Evolutionary conservation across 768 basidiomycete species (phyloP), one percentile per base, ranked within the genome.

Genomic region (Mycena vitilis): DNA sequence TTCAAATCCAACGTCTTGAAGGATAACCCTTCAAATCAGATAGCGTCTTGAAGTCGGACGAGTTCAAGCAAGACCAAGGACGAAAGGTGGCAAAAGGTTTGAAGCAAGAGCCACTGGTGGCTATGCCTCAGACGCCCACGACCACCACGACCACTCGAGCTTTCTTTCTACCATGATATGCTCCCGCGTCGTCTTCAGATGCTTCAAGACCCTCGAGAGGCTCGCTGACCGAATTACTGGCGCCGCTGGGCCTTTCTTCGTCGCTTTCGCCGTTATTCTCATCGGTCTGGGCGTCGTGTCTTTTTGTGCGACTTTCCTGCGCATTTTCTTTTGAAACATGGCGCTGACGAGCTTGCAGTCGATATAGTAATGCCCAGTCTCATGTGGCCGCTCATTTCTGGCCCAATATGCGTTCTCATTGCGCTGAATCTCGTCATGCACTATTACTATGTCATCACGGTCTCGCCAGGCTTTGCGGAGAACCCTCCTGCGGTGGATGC

Each of bases 221-320:
- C 78, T 82, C 56, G 96, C 87, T 7, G 95, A 98, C 78, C 82
- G 86, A 71, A 73, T 97, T 45, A 98, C 95, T 0, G 95, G 96
- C 60, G 92, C 93, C 60, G 96, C 94, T 37, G 97, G 97, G 0
- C 97, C 96, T 0, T 88, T 92, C 74, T 99, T 99, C 76, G 88
- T 99, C 45, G 86, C 81, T 1, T 82, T 97, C n/a, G 96, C 95
- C 5, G 83, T 91, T 62, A 74, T 89, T 9, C 84, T 99, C 34
- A 89, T 96, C 18, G 79, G 84, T 13, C 73, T 83, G 1, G 96
- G 95, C 52, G 83, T 88, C 0, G 68, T 95, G 56, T 90, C 87
- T 71, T 99, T 97, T 77, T 95, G 95, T 96, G 75, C 80, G 92
- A 2, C 10, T 88, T 37, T 18, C 11, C 56, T 38, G 54, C 16